Evolutionary conservation across 352 stramenopile genomes (phyloP), one percentile per base, ranked within the genome.

Genomic region (Blastocystis sp.): DNA sequence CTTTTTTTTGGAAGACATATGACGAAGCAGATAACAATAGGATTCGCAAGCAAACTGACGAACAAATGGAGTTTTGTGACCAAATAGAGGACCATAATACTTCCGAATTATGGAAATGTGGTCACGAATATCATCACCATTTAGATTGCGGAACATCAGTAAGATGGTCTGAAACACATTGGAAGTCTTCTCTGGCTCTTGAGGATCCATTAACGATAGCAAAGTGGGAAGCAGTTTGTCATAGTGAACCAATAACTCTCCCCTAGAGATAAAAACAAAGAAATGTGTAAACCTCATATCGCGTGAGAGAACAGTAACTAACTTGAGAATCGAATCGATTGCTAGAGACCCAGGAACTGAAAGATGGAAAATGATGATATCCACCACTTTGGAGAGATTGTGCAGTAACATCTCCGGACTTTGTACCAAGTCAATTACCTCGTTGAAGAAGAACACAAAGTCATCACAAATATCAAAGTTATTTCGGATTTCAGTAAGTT

Each of bases 111-210:
- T 92, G 34, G 95, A 93, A 93, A 97, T 96, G 85, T 97, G 93
- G 55, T 94, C 92, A 7, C 95, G 90, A 43, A 97, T 91, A 65
- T 95, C 93, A 63, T 93, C 59, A 8, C 66, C 91, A 59, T 93
- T 92, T 65, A 97, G 90, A 91, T 95, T 94, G 81, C 92, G 95
- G 90, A 97, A 97, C 41, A 96, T 92, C 92, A 95, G 95, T 37
- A 94, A 93, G 20, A 97, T 92, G 55, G 94, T 95, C 91, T 96
- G 95, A 90, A 97, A 97, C 79, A 96, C 94, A 69, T 95, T 93
- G 5, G 94, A 95, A 59, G 93, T 97, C 30, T 95, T 89, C 66
- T 97, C 94, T 0, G 94, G 94, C 92, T 95, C 63, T 53, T 89
- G 68, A 34, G 68, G 63, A 30, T 89, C 59, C 63, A 89, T 54